Evolutionary conservation across 2,329 filamentous ascomycete species (phyloP), one percentile per base, ranked within the genome.

Genomic region (Fusarium annulatum): DNA sequence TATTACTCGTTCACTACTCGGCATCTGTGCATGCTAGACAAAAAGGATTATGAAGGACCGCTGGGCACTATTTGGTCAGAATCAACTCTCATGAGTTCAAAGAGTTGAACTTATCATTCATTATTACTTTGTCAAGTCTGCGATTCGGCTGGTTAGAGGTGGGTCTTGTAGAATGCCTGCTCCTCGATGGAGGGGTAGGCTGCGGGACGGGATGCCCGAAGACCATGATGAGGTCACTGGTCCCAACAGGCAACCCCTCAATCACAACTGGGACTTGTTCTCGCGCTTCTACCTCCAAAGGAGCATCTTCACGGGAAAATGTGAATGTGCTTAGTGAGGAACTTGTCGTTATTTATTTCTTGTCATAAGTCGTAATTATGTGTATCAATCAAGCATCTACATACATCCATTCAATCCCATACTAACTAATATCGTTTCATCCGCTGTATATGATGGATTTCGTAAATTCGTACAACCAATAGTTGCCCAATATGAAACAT

Each of bases 381-480:
- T 53, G 34, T 71, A 73, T 51, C 67, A 60, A 59, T 43, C 58
- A 68, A 71, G 34, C 61, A 73, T 73, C 71, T 73, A 73, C 66
- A 73, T 67, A 73, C 70, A 60, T 73, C 19, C 69, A 58, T 73
- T 59, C 71, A 52, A 59, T 67, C 26, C 45, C 30, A 42, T 67
- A 43, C 49, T 26, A 43, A 57, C 45, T 53, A 41, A 21, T 38
- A 48, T 60, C 49, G 53, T 61, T 62, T 61, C 65, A 67, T 56
- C 71, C 70, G 58, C 53, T 73, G 59, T 71, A 55, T 73, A 53
- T 73, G 71, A 73, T 64, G 64, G 67, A 73, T 73, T 73, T 73
- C 70, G 42, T 73, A 67, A 73, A 58, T 71, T 74, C 71, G 53
- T 73, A 58, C 70, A 73, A 58, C 71, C 59, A 69, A 64, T 15